Conservation (phyloP, 306 rosid species). For the Parietaria judaica region DNA sequence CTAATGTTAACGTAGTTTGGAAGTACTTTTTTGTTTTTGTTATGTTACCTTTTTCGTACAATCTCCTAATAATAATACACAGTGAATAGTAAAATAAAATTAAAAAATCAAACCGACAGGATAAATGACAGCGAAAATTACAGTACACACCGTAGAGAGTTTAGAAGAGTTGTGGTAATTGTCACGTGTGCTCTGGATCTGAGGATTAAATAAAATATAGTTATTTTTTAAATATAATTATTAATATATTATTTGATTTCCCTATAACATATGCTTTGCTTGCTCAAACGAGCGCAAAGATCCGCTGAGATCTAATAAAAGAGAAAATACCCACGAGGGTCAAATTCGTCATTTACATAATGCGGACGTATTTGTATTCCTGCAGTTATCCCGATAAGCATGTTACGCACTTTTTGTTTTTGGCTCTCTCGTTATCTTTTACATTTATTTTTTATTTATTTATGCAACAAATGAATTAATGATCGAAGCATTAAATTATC, state of each 20-base stretch:
- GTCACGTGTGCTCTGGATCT: constrained; percentile 17
- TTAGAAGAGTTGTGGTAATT: constrained; percentile 2
- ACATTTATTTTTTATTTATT: no score
- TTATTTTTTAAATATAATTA: background rate
- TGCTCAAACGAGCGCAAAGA: constrained; percentile 4
- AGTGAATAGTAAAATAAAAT: background rate
- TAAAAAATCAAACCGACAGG: background rate
- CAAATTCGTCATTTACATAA: background rate
- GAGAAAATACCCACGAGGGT: constrained; percentile 6
- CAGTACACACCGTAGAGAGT: constrained; percentile 9
- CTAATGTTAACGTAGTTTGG: background rate
- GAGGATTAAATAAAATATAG: background rate
- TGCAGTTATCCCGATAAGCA: constrained; percentile 33
- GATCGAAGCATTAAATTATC: no score
- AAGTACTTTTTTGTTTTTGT: background rate
- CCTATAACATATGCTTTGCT: background rate
- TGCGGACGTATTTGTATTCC: constrained; percentile 7
- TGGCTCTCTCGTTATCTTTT: no score
- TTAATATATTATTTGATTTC: background rate
- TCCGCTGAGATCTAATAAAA: constrained; percentile 6
- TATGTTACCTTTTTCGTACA: no score
- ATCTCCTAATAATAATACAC: background rate
- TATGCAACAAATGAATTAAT: no score
- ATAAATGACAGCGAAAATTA: background rate
- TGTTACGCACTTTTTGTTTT: constrained; percentile 20